Evolutionary conservation across 208 protist genomes (phyloP).

Genomic region (Acanthamoeba royreba): DNA sequence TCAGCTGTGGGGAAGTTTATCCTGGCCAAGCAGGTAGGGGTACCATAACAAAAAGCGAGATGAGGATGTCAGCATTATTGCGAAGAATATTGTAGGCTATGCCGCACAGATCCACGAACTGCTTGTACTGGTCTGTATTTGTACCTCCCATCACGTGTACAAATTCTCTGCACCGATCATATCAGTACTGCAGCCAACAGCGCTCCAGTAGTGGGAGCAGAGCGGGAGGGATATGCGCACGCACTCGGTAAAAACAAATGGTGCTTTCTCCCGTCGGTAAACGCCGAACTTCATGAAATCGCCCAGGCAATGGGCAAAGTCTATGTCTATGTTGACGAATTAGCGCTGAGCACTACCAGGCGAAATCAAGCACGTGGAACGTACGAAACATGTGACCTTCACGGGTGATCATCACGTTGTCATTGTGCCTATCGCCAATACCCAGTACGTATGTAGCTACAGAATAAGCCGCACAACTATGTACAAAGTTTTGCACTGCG

Average conservation of each 20-base stretch:
- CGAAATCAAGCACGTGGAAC: background rate
- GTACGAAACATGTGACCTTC: constrained; percentile 80
- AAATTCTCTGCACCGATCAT: background rate
- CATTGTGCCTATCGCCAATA: constrained; percentile 84
- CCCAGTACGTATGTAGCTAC: constrained; percentile 91
- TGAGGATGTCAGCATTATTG: constrained; percentile 72
- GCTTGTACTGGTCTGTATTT: background rate
- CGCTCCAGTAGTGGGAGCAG: background rate
- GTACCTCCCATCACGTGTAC: constrained; percentile 12
- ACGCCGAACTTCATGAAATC: constrained; percentile 71
- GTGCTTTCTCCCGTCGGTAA: constrained; percentile 71
- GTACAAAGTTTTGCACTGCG: constrained; percentile 89
- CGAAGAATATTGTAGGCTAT: constrained; percentile 78
- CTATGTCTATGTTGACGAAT: constrained; percentile 24
- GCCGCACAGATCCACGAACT: constrained; percentile 66
- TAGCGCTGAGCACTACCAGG: constrained; percentile 83
- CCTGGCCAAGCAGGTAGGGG: background rate
- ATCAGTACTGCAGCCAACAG: background rate
- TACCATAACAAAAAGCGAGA: constrained; percentile 80
- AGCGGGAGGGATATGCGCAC: constrained; percentile 77
- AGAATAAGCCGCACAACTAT: constrained; percentile 90
- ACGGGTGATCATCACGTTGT: constrained; percentile 82
- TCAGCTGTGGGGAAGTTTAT: background rate
- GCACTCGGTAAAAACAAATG: constrained; percentile 85
- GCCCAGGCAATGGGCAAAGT: constrained; percentile 88